phyloP scores from a whole-genome alignment of 495 filamentous ascomycete genomes.

The Aspergillus leporis region DNA sequence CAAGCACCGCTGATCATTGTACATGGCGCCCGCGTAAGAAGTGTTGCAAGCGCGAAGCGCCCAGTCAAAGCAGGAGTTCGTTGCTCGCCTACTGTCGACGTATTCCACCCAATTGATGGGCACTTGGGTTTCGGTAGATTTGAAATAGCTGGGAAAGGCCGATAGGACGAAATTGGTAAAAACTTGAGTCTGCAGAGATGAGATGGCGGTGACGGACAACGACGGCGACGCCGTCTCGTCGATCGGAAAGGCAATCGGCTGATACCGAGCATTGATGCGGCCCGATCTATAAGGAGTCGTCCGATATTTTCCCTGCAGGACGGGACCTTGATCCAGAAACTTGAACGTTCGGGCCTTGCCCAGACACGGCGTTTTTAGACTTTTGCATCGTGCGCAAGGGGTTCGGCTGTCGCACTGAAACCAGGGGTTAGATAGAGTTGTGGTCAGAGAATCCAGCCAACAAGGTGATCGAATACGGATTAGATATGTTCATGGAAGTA shows the following conservation, averaged over 20 bases:
- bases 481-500: too few species aligned
- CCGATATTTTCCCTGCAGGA: conserved; percentile 24
- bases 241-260: conserved; percentile 13
- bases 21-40: conserved; percentile 26
- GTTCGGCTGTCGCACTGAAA: conserved; percentile 33
- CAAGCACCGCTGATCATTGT: conserved; percentile 22
- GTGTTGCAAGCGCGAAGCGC: conserved; percentile 29
- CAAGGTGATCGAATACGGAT: too few species aligned
- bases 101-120: conserved; percentile 33
- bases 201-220: conserved; percentile 25
- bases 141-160: conserved; percentile 31
- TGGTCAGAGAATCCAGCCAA: too few species aligned
- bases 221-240: conserved; percentile 29
- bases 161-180: conserved; percentile 31
- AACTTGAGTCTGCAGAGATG: conserved; percentile 26
- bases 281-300: conserved; percentile 5
- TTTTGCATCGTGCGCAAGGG: conserved; percentile 33
- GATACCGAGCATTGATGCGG: conserved; percentile 12
- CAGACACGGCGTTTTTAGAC: conserved; percentile 26
- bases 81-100: conserved; percentile 19
- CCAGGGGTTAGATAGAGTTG: not conserved
- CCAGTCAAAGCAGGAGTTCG: conserved; percentile 26
- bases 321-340: conserved; percentile 27
- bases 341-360: conserved; percentile 21
- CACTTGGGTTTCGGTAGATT: conserved; percentile 26